Percentiles rank a stretch among this genome's conserved stretches.
phyloP scores from a whole-genome alignment of 163 green algal genomes.

The Chloroidium sp. region DNA sequence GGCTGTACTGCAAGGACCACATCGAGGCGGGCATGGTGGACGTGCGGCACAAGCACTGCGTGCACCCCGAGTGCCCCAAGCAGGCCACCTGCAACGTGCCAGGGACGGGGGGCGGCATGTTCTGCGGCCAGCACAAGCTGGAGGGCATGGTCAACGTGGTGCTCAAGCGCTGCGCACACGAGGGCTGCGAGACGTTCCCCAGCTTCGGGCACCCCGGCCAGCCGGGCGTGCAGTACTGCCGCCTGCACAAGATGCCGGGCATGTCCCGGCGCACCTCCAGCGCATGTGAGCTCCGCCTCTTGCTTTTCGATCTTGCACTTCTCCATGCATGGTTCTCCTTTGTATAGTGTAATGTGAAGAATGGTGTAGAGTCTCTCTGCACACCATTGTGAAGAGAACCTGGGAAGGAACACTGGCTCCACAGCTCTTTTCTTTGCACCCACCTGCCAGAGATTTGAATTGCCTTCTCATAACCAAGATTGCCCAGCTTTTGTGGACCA shows the following conservation, averaged over 20 bases:
- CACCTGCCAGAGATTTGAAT: too few relatives aligned
- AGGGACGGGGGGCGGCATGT: slow-evolving; percentile 1
- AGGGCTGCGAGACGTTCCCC: slow-evolving; percentile 1
- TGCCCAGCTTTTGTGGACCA: too few relatives aligned
- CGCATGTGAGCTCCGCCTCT: too few relatives aligned
- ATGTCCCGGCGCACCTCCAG: slow-evolving; percentile 1
- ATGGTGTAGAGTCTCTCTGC: too few relatives aligned
- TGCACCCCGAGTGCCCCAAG: slow-evolving; percentile 13
- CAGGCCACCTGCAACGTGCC: slow-evolving; percentile 5
- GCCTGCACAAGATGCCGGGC: slow-evolving; percentile 10
- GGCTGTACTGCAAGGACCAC: slow-evolving; percentile 11
- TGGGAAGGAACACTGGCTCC: too few relatives aligned
- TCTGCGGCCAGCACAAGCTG: slow-evolving; percentile 11
- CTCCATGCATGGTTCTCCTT: neutral
- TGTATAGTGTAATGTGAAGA: too few relatives aligned
- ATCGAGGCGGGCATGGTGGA: slow-evolving; percentile 14
- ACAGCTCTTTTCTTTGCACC: too few relatives aligned
- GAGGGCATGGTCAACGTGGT: slow-evolving; percentile 12
- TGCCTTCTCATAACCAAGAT: too few relatives aligned
- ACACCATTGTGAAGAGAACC: too few relatives aligned
- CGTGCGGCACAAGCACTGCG: slow-evolving; percentile 13
- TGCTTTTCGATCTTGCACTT: neutral
- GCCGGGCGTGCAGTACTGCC: slow-evolving; percentile 6
- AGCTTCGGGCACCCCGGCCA: slow-evolving; percentile 6
- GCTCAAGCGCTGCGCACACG: slow-evolving; percentile 2